phyloP scores from a whole-genome alignment of 2,329 filamentous ascomycete genomes.

The Ophiostoma triangulosporum region DNA sequence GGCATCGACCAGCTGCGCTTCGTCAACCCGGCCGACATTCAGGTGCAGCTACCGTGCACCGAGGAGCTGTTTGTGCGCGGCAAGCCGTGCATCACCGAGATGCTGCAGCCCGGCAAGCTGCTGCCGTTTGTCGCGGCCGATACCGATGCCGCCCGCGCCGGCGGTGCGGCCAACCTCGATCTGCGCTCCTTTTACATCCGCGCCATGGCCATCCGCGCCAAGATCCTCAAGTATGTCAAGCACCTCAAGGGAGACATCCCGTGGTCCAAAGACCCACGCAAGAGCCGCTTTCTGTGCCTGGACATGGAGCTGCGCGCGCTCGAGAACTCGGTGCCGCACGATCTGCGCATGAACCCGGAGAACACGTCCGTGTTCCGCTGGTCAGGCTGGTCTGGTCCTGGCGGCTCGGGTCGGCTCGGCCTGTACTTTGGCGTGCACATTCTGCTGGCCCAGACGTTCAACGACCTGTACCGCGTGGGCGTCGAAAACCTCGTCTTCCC shows the following conservation, averaged over 20 bases:
- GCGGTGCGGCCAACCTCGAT: conserved; percentile 1
- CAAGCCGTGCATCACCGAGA: conserved; percentile 6
- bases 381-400: neutral
- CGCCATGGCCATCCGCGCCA: conserved; percentile 6
- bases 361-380: conserved; percentile 6
- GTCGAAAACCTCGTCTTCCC: conserved; percentile 11
- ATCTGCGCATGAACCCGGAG: neutral
- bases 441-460: conserved; percentile 8
- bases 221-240: conserved; percentile 10
- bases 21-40: conserved; percentile 8
- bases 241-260: conserved; percentile 8
- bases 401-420: conserved; percentile 1
- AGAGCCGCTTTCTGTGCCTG: conserved; percentile 1
- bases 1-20: conserved; percentile 12
- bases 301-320: conserved; percentile 6
- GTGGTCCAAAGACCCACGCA: conserved; percentile 5
- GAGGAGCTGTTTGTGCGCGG: conserved; percentile 8
- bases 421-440: conserved; percentile 10
- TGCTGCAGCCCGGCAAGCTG: conserved; percentile 5
- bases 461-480: conserved; percentile 10
- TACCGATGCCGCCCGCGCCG: neutral
- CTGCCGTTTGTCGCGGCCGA: conserved; percentile 3
- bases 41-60: conserved; percentile 8
- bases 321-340: conserved; percentile 1
- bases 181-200: conserved; percentile 9